Base-by-base conservation (phyloP, 2,329 filamentous ascomycete genomes). In the Alternaria gansuensis region DNA sequence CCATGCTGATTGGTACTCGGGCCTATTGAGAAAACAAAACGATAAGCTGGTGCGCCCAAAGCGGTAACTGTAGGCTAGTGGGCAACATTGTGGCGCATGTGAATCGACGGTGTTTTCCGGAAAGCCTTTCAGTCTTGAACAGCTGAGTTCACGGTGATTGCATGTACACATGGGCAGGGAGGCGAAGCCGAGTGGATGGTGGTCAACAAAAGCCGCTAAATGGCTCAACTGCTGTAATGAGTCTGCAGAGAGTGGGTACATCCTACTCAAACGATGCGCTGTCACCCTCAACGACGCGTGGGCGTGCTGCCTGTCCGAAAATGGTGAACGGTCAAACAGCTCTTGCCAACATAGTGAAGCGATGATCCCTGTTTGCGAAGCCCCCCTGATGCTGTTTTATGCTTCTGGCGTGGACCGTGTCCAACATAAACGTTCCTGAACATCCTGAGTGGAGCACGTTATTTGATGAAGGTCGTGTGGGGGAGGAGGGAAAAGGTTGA, bases 211-310 rank as follows among this genome's bases (percentile, higher is more conserved):
- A 4, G 34, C 8, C 31, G 36, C 21, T 45, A 24, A 45, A 14
- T 55, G 51, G 58, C 28, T 37, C 28, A 40, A 28, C 21, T 31
- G 34, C 36, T 17, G 29, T 41, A 46, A 55, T 29, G 11, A 53
- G 9, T 44, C 48, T 44, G 41, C 44, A 29, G 2, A 39, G 33
- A n/a, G 43, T 57, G 52, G 54, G 44, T 48, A 51, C 37, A 28
- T 39, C 28, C 29, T 21, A 21, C 34, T 34, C 41, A 34, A 34
- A 44, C 44, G 54, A 57, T 58, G 58, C 44, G 51, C 44, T 53
- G 54, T 63, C 48, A 52, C n/a, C 24, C 37, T 43, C 51, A 52
- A 55, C 51, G 41, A 34, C 28, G 50, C 28, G 50, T 48, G 36
- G 51, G 21, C 40, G n/a, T 55, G 41, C 57, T 43, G 28, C 53